Evolutionary conservation across 2,329 filamentous ascomycete genomes (phyloP).

Genomic region (Aureobasidium vineae): DNA sequence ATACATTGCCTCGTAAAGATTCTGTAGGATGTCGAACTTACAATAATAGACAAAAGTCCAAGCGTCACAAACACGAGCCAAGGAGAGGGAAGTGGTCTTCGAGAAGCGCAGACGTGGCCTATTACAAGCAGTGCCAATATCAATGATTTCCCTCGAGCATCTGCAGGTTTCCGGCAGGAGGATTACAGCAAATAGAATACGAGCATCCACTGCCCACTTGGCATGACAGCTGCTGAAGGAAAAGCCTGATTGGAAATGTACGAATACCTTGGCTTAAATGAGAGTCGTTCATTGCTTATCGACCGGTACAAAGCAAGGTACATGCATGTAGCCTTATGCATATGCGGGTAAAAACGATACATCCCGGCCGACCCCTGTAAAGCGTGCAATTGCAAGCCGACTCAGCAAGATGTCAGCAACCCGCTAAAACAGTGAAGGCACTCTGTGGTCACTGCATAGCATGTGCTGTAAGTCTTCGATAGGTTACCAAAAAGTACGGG

Average conservation of each 20-base stretch:
- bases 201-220: conserved; percentile 7
- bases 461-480: conserved; percentile 5
- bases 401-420: conserved; percentile 14
- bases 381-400: background rate
- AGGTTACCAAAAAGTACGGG: background rate
- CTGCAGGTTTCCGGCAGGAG: conserved; percentile 11
- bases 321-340: conserved; percentile 23
- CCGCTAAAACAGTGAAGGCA: background rate
- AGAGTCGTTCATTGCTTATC: conserved; percentile 1
- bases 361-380: background rate
- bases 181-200: conserved; percentile 16
- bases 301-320: background rate
- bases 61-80: conserved; percentile 6
- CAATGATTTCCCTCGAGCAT: background rate
- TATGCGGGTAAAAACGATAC: conserved; percentile 13
- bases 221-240: conserved; percentile 11
- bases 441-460: background rate
- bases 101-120: conserved; percentile 5
- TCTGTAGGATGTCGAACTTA: background rate
- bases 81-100: conserved; percentile 2
- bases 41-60: background rate
- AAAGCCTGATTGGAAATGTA: conserved; percentile 7
- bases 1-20: background rate
- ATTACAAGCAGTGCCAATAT: background rate
- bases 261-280: background rate